A percentile compares a stretch with the other conserved stretches of the same genome.
These are phyloP conservation scores for Huntiella omanensis DNA, from an alignment of 2,329 filamentous ascomycete genomes.

Conservation along the genomic window DNA sequence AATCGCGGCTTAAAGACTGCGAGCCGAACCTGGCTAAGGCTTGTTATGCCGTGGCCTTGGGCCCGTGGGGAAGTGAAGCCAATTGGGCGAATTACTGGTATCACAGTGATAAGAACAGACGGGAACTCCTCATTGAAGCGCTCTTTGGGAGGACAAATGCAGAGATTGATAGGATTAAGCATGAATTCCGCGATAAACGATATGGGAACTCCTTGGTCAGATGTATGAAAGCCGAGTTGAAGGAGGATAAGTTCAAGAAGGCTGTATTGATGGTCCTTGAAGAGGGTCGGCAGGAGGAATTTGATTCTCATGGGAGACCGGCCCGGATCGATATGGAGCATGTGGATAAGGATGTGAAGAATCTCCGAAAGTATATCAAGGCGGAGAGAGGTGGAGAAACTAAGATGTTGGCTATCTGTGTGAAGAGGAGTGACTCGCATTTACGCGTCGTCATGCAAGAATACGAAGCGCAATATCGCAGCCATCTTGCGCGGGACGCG, in stretches of 20 bases:
- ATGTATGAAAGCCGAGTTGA: slow-evolving; percentile 85
- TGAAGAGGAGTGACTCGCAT: slow-evolving; percentile 64
- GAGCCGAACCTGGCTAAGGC: slow-evolving; percentile 70
- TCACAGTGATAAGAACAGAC: slow-evolving; percentile 64
- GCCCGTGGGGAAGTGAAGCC: slow-evolving; percentile 78
- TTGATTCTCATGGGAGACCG: slow-evolving; percentile 41
- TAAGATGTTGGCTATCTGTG: slow-evolving; percentile 69
- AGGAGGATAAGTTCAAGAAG: slow-evolving; percentile 88
- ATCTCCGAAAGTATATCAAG: slow-evolving; percentile 48
- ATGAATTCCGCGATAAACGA: slow-evolving; percentile 77
- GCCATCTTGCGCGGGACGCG: slow-evolving; percentile 77
- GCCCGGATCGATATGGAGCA: slow-evolving; percentile 38
- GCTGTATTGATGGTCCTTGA: slow-evolving; percentile 73
- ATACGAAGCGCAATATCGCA: slow-evolving; percentile 54
- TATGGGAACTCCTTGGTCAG: slow-evolving; percentile 63
- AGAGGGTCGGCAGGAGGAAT: slow-evolving; percentile 66
- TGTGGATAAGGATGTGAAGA: slow-evolving; percentile 52
- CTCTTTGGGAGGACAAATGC: slow-evolving; percentile 77
- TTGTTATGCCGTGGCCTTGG: slow-evolving; percentile 75
- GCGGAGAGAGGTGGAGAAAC: slow-evolving; percentile 69
- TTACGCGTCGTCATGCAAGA: slow-evolving; percentile 57
- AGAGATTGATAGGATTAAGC: slow-evolving; percentile 77
- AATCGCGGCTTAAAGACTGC: slow-evolving; percentile 53
- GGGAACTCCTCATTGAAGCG: slow-evolving; percentile 80
- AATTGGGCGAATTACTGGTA: slow-evolving; percentile 99